Base-by-base conservation (phyloP, 108 stramenopile species). In the Chaetoceros muelleri region DNA sequence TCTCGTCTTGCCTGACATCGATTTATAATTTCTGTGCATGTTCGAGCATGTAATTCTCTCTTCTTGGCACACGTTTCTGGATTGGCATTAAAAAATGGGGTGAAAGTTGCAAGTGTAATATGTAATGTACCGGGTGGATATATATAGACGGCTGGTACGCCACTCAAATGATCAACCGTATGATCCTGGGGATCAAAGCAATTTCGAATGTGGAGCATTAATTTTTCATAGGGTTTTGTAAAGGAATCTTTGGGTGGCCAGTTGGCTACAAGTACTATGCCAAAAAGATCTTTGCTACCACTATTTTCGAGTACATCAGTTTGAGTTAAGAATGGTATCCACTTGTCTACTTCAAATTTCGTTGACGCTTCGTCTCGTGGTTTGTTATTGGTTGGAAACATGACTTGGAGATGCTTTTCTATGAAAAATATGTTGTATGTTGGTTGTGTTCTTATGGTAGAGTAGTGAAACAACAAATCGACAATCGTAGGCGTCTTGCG, bases 31-130 rank as follows among this genome's bases (percentile, higher is more conserved):
- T 30, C 8, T 27, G 2, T 46, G 53, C 60, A 61, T 17, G 8
- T 25, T 1, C 17, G 28, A 47, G 21, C 57, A 28, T 2, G 20
- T 57, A 24, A 17, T n/a, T 68, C 55, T 8, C 23, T 62, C 10
- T 27, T 19, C 18, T 8, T 44, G 2, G 21, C 25, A 45, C 45
- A 20, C 24, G 13, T 62, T 23, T 17, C 50, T 61, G 49, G 44
- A n/a, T n/a, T n/a, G n/a, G n/a, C n/a, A n/a, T n/a, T n/a, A n/a
- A n/a, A n/a, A 19, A 24, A 61, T 49, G 26, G 44, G 52, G 58
- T 56, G 47, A 2, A 66, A 2, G 78, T 79, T 1, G 78, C 78
- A 22, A 74, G 40, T 1, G 78, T 79, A 10, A 74, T 48, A 61
- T 79, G 78, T 13, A 79, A 30, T 31, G 25, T 40, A 16, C 53